phyloP scores from a whole-genome alignment of 768 basidiomycete species.

The Candolleomyces eurysporus region DNA sequence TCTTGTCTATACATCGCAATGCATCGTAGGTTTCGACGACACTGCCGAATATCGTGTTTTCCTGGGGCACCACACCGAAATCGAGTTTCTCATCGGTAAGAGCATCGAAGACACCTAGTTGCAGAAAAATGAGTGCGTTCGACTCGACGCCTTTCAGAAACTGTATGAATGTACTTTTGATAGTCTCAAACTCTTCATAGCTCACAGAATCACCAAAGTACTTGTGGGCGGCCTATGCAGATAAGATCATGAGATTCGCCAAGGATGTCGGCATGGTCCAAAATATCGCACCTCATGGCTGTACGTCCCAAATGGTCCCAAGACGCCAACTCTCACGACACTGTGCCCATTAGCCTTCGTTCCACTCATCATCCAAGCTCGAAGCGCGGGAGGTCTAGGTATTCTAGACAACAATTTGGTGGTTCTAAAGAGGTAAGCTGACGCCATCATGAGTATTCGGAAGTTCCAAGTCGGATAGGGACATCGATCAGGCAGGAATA shows the following conservation, averaged over 20 bases:
- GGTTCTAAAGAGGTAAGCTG: no score
- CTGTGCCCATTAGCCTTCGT: slow-evolving; percentile 2
- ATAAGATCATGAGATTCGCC: not conserved
- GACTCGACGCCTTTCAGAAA: not conserved
- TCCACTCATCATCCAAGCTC: not conserved
- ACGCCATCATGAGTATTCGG: no score
- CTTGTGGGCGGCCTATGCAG: slow-evolving; percentile 37
- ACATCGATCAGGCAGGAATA: no score
- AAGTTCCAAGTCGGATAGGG: no score
- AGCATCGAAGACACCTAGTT: slow-evolving; percentile 56
- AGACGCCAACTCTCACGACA: slow-evolving; percentile 43
- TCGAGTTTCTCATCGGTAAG: slow-evolving; percentile 42
- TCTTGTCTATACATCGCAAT: slow-evolving; percentile 45
- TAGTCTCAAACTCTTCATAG: slow-evolving; percentile 34
- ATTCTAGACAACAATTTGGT: no score
- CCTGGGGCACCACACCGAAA: slow-evolving; percentile 73
- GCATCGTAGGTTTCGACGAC: slow-evolving; percentile 75
- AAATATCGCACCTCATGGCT: slow-evolving; percentile 47
- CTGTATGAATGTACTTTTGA: slow-evolving; percentile 26
- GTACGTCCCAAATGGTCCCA: slow-evolving; percentile 72
- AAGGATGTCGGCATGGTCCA: not conserved
- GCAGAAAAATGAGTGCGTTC: not conserved
- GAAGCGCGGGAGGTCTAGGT: no score
- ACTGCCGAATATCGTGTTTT: slow-evolving; percentile 73
- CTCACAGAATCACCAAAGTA: slow-evolving; percentile 29